Conservation (phyloP, 2,329 filamentous ascomycete genomes). For the Colletotrichum destructivum region DNA sequence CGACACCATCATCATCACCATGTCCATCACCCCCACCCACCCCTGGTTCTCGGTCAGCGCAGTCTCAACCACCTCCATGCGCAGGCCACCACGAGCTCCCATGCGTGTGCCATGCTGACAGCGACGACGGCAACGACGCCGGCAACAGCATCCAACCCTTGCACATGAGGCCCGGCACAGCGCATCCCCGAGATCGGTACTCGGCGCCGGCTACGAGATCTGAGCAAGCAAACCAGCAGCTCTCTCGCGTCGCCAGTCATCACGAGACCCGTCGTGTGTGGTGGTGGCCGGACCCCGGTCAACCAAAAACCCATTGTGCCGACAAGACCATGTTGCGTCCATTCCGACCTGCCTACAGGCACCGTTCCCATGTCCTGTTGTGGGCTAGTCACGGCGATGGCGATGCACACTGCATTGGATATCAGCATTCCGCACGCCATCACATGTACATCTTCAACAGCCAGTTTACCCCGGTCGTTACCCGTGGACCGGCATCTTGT, state of each 20-base stretch:
- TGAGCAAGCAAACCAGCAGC: conserved; percentile 33
- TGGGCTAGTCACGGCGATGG: background rate
- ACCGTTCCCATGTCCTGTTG: background rate
- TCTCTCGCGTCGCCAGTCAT: conserved; percentile 21
- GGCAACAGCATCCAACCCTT: background rate
- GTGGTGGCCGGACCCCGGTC: background rate
- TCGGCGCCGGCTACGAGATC: conserved; percentile 30
- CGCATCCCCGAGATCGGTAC: conserved; percentile 37
- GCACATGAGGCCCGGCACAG: conserved; percentile 20
- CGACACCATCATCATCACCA: conserved; percentile 8
- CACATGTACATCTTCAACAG: conserved; percentile 10
- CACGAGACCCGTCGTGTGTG: conserved; percentile 6
- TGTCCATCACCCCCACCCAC: background rate
- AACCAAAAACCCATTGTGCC: background rate
- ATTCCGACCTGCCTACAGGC: background rate
- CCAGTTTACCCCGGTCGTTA: background rate
- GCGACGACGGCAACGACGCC: background rate
- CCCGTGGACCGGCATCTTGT: conserved; percentile 3
- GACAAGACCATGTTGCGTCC: background rate
- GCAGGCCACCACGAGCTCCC: background rate
- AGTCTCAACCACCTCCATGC: background rate
- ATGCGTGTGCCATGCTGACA: background rate
- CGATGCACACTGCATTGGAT: conserved; percentile 3
- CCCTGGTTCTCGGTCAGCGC: conserved; percentile 19
- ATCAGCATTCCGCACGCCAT: background rate